Percentiles rank a stretch among this genome's conserved stretches.
Conservation (phyloP, 176 grass and related monocot species). For the Bolboschoenus planiculmis region DNA sequence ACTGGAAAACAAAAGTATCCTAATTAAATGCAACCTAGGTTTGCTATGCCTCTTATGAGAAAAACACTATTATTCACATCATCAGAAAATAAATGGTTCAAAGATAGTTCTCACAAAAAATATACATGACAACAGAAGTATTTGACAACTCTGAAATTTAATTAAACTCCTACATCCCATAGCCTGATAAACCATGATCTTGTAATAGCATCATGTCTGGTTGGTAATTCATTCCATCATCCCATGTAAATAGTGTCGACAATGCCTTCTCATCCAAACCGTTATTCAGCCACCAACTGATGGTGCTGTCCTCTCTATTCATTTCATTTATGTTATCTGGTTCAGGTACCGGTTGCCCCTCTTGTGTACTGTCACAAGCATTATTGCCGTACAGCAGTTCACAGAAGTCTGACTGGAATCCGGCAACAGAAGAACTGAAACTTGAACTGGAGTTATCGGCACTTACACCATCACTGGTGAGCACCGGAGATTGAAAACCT, state of each 20-base stretch:
- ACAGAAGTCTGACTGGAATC: constrained; percentile 32
- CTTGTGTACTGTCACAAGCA: constrained; percentile 18
- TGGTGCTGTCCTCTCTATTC: constrained; percentile 29
- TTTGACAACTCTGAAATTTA: neutral
- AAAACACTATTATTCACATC: constrained; percentile 15
- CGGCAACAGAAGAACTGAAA: constrained; percentile 21
- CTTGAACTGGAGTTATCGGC: constrained; percentile 16
- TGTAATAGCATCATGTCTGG: constrained; percentile 35
- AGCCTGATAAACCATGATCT: constrained; percentile 31
- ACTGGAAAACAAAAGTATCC: neutral
- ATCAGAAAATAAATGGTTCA: neutral
- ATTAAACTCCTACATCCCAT: neutral
- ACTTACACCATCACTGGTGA: constrained; percentile 18
- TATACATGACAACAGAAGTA: neutral
- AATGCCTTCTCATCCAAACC: constrained; percentile 30
- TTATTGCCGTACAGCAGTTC: constrained; percentile 44
- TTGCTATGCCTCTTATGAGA: neutral
- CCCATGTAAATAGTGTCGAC: constrained; percentile 28
- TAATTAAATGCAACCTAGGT: neutral
- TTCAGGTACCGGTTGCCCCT: constrained; percentile 26
- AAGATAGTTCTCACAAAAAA: neutral
- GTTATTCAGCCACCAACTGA: constrained; percentile 8
- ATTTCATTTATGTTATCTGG: constrained; percentile 29
- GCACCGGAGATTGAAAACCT: constrained; percentile 35
- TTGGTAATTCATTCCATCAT: constrained; percentile 29